A percentile compares a stretch with the other conserved stretches of the same genome.
Conservation (phyloP, 2,329 filamentous ascomycete species). For the Fusarium coicis region DNA sequence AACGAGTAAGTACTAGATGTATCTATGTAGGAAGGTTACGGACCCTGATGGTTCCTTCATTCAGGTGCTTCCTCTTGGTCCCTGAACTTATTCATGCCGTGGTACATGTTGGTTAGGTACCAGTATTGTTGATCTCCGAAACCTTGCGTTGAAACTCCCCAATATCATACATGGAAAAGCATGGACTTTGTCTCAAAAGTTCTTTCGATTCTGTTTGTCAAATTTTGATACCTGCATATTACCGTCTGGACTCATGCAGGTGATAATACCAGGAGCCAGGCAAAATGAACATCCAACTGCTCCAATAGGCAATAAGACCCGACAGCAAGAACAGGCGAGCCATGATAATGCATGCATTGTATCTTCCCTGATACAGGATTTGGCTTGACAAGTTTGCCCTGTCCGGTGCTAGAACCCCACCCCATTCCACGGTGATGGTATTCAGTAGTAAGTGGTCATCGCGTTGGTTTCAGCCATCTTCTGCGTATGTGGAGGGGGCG, state of each 20-base stretch:
- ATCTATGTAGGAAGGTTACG: background rate
- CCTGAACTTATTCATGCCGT: background rate
- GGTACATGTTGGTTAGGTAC: background rate
- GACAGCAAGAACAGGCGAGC: slow-evolving; percentile 10
- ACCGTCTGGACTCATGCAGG: background rate
- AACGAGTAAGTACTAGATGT: background rate
- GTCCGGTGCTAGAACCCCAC: slow-evolving; percentile 31
- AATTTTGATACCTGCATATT: background rate
- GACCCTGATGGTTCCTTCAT: slow-evolving; percentile 4
- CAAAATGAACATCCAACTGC: slow-evolving; percentile 3
- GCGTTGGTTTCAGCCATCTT: slow-evolving; percentile 30
- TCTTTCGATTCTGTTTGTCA: background rate
- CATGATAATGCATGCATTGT: background rate
- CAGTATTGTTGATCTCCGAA: slow-evolving; percentile 10
- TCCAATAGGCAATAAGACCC: slow-evolving; percentile 13
- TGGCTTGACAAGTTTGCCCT: slow-evolving; percentile 16
- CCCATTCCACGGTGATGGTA: slow-evolving; percentile 40
- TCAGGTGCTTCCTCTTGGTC: background rate
- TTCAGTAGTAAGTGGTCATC: slow-evolving; percentile 19
- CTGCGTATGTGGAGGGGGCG: slow-evolving; percentile 16
- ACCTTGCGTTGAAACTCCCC: background rate
- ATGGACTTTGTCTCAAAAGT: background rate
- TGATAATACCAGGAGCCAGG: background rate
- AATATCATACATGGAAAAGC: background rate
- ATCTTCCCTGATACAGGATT: background rate